Conservation (phyloP, 805 yeast species). For the Zygotorulaspora sp. region DNA sequence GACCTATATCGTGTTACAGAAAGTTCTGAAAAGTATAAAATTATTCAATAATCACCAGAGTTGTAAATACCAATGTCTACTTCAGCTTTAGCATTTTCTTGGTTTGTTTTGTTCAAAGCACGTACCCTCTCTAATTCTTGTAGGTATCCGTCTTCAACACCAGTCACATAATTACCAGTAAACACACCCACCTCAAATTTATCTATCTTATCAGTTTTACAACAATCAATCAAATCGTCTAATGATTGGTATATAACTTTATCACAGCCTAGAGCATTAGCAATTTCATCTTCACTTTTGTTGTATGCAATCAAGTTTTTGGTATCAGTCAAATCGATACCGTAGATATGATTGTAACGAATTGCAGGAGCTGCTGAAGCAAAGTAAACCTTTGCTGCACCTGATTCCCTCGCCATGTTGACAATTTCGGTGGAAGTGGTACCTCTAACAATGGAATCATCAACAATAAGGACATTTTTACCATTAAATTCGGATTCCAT, state of each 20-base stretch:
- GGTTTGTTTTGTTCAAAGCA: conserved; percentile 62
- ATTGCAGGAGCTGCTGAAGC: conserved; percentile 99
- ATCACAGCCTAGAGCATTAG: conserved; percentile 81
- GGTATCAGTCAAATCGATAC: conserved; percentile 95
- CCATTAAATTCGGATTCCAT: conserved; percentile 89
- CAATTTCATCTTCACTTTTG: conserved; percentile 69
- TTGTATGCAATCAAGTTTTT: conserved; percentile 87
- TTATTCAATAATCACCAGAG: conserved; percentile 45
- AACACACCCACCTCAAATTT: conserved; percentile 95
- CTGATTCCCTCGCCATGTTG: conserved; percentile 98
- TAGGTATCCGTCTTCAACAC: conserved; percentile 78
- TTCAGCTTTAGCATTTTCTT: conserved; percentile 73
- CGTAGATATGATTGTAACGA: conserved; percentile 91
- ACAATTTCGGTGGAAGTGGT: conserved; percentile 96
- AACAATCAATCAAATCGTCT: conserved; percentile 77
- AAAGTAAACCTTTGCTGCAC: conserved; percentile 90
- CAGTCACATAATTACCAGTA: conserved; percentile 93
- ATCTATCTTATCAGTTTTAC: conserved; percentile 43
- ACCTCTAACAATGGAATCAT: conserved; percentile 96
- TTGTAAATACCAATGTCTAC: conserved; percentile 60
- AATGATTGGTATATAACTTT: conserved; percentile 82
- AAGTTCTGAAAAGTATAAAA: neutral
- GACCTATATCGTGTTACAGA: neutral
- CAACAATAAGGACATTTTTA: conserved; percentile 82
- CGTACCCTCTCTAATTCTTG: conserved; percentile 76